These are phyloP conservation scores for Fusarium poae DNA, from an alignment of 2,329 filamentous ascomycete species.

Conservation along the genomic window DNA sequence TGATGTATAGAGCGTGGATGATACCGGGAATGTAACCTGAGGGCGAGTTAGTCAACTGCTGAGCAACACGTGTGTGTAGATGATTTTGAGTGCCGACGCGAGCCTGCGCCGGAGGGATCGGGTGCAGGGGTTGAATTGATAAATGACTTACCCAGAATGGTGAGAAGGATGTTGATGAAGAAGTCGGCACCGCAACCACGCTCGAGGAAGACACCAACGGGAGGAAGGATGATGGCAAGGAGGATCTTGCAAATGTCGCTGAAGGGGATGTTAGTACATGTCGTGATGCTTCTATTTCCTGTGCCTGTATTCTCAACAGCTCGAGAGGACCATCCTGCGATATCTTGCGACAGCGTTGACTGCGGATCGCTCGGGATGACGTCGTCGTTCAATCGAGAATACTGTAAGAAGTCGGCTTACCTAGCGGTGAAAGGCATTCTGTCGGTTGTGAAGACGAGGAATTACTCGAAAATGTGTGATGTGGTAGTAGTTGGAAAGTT, in stretches of 20 bases:
- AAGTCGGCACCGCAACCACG: constrained; percentile 88
- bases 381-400: constrained; percentile 19
- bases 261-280: constrained; percentile 24
- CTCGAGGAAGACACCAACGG: constrained; percentile 94
- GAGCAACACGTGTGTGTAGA: neutral
- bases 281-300: neutral
- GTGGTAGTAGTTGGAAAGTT: constrained; percentile 17
- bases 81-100: constrained; percentile 1
- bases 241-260: constrained; percentile 77
- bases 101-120: constrained; percentile 56
- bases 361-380: constrained; percentile 43
- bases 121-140: constrained; percentile 44
- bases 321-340: constrained; percentile 5
- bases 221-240: constrained; percentile 89
- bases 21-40: constrained; percentile 79
- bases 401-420: constrained; percentile 55
- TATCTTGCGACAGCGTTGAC: constrained; percentile 15
- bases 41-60: constrained; percentile 31
- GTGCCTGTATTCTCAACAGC: neutral
- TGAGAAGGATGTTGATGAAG: constrained; percentile 92
- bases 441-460: constrained; percentile 42
- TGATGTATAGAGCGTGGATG: constrained; percentile 94
- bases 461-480: constrained; percentile 33
- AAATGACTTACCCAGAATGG: constrained; percentile 70
- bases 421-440: constrained; percentile 71